Base-by-base conservation (phyloP, 75 land plant genomes). In the Gnetum montanum region DNA sequence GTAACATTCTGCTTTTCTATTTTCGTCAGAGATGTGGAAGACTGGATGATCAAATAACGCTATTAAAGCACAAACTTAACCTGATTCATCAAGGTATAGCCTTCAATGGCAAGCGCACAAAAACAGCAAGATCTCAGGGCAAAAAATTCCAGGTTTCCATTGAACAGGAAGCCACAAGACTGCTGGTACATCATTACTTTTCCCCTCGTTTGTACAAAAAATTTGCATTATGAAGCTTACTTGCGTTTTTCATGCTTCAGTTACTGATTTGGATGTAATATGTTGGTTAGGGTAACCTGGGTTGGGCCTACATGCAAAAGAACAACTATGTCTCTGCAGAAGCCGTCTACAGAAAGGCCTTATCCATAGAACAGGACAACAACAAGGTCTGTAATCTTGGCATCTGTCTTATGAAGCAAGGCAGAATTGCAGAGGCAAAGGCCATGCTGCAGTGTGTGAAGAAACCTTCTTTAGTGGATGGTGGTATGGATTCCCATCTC, bases 301-400 rank as follows among this genome's bases (percentile, higher is more conserved):
- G 98, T 37, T 94, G 96, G 98, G 98, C 98, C 7, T 64, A 85
- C 61, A 94, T 94, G 98, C 96, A 94, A 74, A 87, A 94, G 29
- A 70, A 75, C 34, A 90, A 81, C 61, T 90, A 76, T 38, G 53
- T 78, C 16, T 96, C 88, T 43, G 98, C 96, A n/a, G 96, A 90
- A 35, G 88, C 86, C 11, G 98, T 88, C 6, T 94, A 94, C 38
- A 63, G 96, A 55, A 61, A 84, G 58, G 98, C 98, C 1, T 73
- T 89, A 22, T 52, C 78, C 36, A 81, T 93, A 34, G 87, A 82
- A 36, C 70, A 86, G 4, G 98, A 94, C 69, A 94, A 90, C 70
- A 94, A 94, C 83, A 94, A 94, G 72, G 84, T 94, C 75, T 94
- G 98, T 77, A 94, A 94, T 48, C 54, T 94, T 24, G 98, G 98